Evolutionary conservation across 176 grass and related monocot genomes (phyloP).

Genomic region (Dactylis glomerata): DNA sequence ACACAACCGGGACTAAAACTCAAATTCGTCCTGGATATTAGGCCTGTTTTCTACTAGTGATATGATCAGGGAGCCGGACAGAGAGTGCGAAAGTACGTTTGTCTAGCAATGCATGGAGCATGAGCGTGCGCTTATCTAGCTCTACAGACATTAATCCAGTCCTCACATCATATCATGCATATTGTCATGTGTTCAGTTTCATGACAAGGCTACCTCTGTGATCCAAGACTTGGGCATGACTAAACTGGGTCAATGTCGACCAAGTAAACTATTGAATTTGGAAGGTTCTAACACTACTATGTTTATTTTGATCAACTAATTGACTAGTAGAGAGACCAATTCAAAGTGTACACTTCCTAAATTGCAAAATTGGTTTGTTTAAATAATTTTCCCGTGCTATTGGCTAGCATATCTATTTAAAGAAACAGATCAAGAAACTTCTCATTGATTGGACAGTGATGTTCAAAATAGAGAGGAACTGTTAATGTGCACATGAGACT

Average conservation of each 20-base stretch:
- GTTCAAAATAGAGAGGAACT: neutral
- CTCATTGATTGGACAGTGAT: no score
- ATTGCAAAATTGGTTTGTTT: neutral
- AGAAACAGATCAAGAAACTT: no score
- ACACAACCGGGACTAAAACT: no score
- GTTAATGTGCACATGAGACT: neutral
- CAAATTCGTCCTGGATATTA: no score
- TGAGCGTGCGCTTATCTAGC: no score
- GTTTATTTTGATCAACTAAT: neutral
- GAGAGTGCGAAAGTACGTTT: no score
- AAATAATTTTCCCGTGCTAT: neutral
- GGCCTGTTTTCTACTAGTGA: no score
- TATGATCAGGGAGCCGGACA: no score
- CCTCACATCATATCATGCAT: no score
- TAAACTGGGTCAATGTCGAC: neutral
- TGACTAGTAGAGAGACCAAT: constrained; percentile 16
- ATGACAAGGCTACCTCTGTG: constrained; percentile 11
- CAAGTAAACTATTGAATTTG: constrained; percentile 15
- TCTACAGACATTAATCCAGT: no score
- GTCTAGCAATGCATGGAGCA: no score
- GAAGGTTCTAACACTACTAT: neutral
- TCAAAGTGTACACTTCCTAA: neutral
- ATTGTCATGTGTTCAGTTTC: no score
- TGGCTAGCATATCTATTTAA: neutral
- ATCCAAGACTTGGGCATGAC: neutral